Evolutionary conservation across 1,284 basidiomycete genomes (phyloP), one percentile per base, ranked within the genome.

Genomic region (Ustilago trichophora): DNA sequence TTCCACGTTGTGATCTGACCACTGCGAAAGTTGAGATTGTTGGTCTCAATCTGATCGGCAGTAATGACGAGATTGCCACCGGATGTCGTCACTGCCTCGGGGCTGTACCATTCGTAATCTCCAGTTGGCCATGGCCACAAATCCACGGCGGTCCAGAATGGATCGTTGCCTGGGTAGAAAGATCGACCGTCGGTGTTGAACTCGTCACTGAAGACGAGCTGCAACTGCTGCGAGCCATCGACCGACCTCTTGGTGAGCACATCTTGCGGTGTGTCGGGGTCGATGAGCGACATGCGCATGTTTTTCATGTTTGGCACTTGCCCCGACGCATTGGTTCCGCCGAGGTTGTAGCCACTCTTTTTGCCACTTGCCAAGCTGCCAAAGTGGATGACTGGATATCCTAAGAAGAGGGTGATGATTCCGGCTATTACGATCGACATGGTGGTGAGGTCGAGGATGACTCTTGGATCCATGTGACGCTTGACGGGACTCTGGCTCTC

Each of bases 41-140:
- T 89, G 26, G 74, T 73, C 6, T 52, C 42, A 19, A 69, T 57
- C 63, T 80, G 55, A 26, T 60, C 65, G 10, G 78, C 59, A 0
- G 89, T 92, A 73, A 98, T 89, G 73, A 90, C 86, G 32, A 98
- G 86, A 26, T 87, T 84, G 9, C 95, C 95, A 65, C 87, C 85
- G 45, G 83, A 83, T 1, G 95, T 98, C 0, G 87, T 91, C 58
- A 93, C 84, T 3, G 90, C 89, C 12, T 85, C 86, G 0, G 94
- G 93, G 73, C 92, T 89, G 82, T 93, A 90, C 76, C 71, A 75
- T 41, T 73, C 75, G 41, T 62, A 77, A 32, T 78, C 74, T 37
- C 70, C 68, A 2, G 73, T 77, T 0, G 59, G 86, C 89, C 90
- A 89, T 76, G 93, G 93, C 81, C 90, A 88, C 47, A 84, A 64